Evolutionary conservation across 257 asterid species (phyloP).

Genomic region (Solanum sitiens): DNA sequence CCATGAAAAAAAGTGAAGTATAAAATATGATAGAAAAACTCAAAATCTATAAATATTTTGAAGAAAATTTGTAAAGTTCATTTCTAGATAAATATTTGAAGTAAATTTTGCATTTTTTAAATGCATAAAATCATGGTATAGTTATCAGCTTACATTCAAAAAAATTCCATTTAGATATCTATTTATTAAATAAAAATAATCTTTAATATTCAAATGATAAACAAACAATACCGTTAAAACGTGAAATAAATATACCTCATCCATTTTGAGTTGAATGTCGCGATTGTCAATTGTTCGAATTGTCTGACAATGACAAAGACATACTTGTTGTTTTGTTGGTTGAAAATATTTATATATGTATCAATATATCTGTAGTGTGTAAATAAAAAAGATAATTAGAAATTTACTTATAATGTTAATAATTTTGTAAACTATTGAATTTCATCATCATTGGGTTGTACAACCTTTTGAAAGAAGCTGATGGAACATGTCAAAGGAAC

Average conservation of each 20-base stretch:
- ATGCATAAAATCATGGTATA: constrained; percentile 53
- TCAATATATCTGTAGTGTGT: constrained; percentile 15
- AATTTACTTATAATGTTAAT: background rate
- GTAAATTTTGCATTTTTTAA: constrained; percentile 41
- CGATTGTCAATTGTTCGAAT: constrained; percentile 34
- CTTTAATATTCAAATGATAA: background rate
- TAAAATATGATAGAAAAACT: background rate
- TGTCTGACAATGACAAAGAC: constrained; percentile 20
- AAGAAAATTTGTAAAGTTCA: background rate
- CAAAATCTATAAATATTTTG: background rate
- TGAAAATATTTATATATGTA: constrained; percentile 42
- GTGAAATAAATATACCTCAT: constrained; percentile 19
- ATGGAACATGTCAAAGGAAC: too few species aligned
- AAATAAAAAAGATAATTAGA: background rate
- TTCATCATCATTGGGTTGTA: background rate
- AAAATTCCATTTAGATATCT: too few species aligned
- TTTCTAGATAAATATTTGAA: constrained; percentile 44
- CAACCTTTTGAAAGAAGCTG: background rate
- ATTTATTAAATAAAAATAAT: too few species aligned
- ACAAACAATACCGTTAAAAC: background rate
- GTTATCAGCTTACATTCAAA: constrained; percentile 43
- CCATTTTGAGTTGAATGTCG: constrained; percentile 26
- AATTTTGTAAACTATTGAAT: background rate
- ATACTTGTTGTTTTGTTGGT: constrained; percentile 21
- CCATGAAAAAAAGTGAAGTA: background rate